A percentile compares a stretch with the other conserved stretches of the same genome.
These are phyloP conservation scores for Colletotrichum musicola DNA, from an alignment of 2,329 filamentous ascomycete species.

Conservation along the genomic window DNA sequence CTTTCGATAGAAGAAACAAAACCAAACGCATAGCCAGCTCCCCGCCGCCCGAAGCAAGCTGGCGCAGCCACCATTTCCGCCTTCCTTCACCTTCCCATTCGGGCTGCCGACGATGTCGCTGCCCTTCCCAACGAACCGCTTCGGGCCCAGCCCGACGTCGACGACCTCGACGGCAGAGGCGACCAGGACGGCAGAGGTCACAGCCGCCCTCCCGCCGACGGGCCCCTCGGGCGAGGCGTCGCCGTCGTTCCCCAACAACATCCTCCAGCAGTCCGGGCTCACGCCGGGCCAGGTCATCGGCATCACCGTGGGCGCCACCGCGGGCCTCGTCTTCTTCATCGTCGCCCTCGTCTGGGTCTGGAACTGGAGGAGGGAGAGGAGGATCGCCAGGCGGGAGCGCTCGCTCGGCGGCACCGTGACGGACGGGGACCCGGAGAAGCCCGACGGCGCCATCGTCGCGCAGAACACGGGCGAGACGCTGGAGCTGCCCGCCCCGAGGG, in stretches of 20 bases:
- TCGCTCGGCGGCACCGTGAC: slow-evolving; percentile 25
- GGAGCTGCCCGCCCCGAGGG: slow-evolving; percentile 30
- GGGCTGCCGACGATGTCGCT: slow-evolving; percentile 23
- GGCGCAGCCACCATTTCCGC: slow-evolving; percentile 32
- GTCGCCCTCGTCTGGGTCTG: slow-evolving; percentile 36
- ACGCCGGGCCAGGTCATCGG: slow-evolving; percentile 35
- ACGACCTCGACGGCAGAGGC: slow-evolving; percentile 18
- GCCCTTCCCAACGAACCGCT: slow-evolving; percentile 33
- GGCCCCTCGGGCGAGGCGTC: not conserved
- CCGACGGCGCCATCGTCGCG: slow-evolving; percentile 20
- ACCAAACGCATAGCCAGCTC: not conserved
- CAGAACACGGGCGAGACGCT: slow-evolving; percentile 20
- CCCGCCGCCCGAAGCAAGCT: slow-evolving; percentile 4
- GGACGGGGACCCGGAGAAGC: slow-evolving; percentile 33
- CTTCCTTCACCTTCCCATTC: not conserved
- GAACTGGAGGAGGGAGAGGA: slow-evolving; percentile 28
- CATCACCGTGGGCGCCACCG: slow-evolving; percentile 34
- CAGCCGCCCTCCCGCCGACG: not conserved
- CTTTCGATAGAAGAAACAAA: slow-evolving; percentile 11
- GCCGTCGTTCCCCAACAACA: slow-evolving; percentile 33
- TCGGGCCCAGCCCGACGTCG: slow-evolving; percentile 32
- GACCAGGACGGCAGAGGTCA: slow-evolving; percentile 23
- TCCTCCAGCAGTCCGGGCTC: slow-evolving; percentile 35
- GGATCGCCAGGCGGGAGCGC: slow-evolving; percentile 13
- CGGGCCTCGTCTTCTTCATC: slow-evolving; percentile 33